phyloP scores from a whole-genome alignment of 352 stramenopile genomes.

The Globisporangium megalacanthum region DNA sequence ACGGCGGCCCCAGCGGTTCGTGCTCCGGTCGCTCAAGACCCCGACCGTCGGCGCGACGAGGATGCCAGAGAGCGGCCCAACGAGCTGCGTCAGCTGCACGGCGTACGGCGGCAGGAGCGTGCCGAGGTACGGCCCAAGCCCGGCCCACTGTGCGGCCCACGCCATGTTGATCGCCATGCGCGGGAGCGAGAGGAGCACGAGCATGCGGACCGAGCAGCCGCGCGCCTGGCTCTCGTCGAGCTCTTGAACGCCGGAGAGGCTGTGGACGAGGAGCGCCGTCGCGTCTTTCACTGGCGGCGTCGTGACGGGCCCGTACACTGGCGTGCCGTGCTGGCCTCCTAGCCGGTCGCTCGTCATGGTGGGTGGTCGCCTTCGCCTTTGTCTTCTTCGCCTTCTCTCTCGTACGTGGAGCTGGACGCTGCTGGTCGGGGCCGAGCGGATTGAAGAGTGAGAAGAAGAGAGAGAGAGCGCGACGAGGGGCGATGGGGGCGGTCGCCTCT shows the following conservation, averaged over 20 bases:
- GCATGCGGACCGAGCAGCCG: constrained; percentile 40
- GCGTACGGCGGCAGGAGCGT: constrained; percentile 57
- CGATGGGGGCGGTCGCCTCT: no score
- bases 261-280: constrained; percentile 12
- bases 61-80: neutral
- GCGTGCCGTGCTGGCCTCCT: constrained; percentile 31
- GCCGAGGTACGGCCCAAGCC: constrained; percentile 57
- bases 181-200: constrained; percentile 58
- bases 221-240: neutral
- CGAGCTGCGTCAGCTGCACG: constrained; percentile 36
- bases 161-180: constrained; percentile 75
- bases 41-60: constrained; percentile 5
- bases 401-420: neutral
- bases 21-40: constrained; percentile 14
- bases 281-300: constrained; percentile 19
- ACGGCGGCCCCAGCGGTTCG: constrained; percentile 16
- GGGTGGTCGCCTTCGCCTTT: neutral
- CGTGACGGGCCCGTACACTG: constrained; percentile 29
- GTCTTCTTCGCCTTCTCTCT: neutral
- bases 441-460: neutral
- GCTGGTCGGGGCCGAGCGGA: neutral
- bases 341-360: constrained; percentile 13
- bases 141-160: constrained; percentile 73
- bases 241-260: constrained; percentile 15
- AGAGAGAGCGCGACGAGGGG: no score